phyloP scores from a whole-genome alignment of 1,284 basidiomycete genomes.

The Ceratobasidium theobromae region DNA sequence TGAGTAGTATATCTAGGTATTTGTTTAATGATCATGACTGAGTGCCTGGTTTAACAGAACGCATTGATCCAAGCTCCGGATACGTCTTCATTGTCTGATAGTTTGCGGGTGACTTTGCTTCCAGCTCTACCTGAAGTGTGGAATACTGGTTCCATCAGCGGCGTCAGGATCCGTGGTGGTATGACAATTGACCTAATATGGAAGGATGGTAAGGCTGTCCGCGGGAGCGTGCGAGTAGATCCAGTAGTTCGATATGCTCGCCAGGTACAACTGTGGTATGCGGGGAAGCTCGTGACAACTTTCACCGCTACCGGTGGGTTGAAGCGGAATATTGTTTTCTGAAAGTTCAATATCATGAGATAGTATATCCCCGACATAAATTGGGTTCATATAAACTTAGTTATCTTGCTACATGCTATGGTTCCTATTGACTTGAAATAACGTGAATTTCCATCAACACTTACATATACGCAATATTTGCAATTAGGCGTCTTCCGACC shows the following conservation, averaged over 20 bases:
- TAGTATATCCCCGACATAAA: too few species aligned
- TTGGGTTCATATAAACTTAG: too few species aligned
- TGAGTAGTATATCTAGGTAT: conserved; percentile 41
- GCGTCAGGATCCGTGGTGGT: conserved; percentile 63
- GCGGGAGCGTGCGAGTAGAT: conserved; percentile 33
- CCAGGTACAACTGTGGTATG: conserved; percentile 50
- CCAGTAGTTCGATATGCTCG: conserved; percentile 27
- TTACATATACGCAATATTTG: too few species aligned
- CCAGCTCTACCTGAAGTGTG: conserved; percentile 65
- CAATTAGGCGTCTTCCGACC: too few species aligned
- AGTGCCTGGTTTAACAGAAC: conserved; percentile 50
- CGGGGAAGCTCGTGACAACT: conserved; percentile 46
- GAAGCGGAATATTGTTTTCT: too few species aligned
- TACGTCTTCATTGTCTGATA: conserved; percentile 51
- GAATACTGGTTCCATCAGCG: conserved; percentile 58
- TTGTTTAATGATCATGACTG: background rate
- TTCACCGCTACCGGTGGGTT: conserved; percentile 48
- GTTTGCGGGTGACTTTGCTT: conserved; percentile 59
- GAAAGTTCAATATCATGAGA: too few species aligned
- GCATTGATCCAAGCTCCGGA: conserved; percentile 68
- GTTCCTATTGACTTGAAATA: too few species aligned
- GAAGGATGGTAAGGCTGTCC: conserved; percentile 50
- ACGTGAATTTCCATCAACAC: too few species aligned
- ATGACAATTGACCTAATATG: conserved; percentile 58
- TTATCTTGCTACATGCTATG: too few species aligned